phyloP scores from a whole-genome alignment of 139 green algal species.

The Pseudopediastrum boryanum region DNA sequence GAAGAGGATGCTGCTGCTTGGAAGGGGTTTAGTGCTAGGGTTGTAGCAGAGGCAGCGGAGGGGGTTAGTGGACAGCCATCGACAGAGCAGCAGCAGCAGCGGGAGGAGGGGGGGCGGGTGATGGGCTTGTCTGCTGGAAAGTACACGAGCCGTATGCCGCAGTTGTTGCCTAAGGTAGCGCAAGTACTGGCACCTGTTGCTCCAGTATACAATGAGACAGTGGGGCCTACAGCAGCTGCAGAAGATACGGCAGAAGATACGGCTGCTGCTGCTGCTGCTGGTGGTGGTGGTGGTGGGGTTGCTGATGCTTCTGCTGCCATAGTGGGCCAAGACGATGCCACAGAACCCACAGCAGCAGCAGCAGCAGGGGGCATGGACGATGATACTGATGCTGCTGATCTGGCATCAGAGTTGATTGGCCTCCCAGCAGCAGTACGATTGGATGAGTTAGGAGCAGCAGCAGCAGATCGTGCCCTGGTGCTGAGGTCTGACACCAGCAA shows the following conservation, averaged over 20 bases:
- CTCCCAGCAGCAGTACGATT: slow-evolving; percentile 17
- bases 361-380: not conserved
- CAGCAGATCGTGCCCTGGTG: slow-evolving; percentile 53
- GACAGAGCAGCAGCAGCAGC: too few relatives aligned
- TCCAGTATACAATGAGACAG: not conserved
- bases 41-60: not conserved
- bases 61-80: too few relatives aligned
- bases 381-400: slow-evolving; percentile 9
- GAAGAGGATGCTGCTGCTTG: not conserved
- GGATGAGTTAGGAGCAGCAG: slow-evolving; percentile 63
- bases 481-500: slow-evolving; percentile 69
- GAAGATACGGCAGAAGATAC: not conserved
- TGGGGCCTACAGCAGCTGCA: not conserved
- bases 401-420: not conserved
- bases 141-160: too few relatives aligned
- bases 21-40: not conserved
- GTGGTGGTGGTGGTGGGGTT: too few relatives aligned
- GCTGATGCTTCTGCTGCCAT: too few relatives aligned
- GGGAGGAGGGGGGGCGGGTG: not conserved
- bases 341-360: not conserved
- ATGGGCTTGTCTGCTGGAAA: not conserved
- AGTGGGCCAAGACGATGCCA: too few relatives aligned
- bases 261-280: slow-evolving; percentile 8
- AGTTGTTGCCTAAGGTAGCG: too few relatives aligned
- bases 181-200: not conserved